Evolutionary conservation across 1,139 yeast species (phyloP), one percentile per base, ranked within the genome.

Genomic region (Magnusiomyces paraingens): DNA sequence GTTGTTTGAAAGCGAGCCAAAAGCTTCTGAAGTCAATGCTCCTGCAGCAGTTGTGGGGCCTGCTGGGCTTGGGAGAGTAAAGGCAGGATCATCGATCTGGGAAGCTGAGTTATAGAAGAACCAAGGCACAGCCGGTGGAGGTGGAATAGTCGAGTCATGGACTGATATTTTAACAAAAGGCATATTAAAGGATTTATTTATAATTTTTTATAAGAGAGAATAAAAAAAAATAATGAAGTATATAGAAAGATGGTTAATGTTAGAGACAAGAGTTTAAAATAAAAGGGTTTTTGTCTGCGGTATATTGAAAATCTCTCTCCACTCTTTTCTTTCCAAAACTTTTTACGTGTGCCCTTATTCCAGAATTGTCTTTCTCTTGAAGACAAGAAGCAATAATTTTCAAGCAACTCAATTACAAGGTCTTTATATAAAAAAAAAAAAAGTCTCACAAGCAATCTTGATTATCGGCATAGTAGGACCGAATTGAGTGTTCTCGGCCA

Each of bases 71-170:
- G 72, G 70, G 50, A 69, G 59, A n/a, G 73, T 68, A 6, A 71
- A 70, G 17, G 61, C 55, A 2, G 73, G 73, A 55, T 71, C 74
- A 56, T 71, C 74, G 43, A 71, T 59, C 35, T 68, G 67, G 21
- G 69, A 62, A 4, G 64, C 64, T 1, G 72, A 64, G 55, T 70
- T 70, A 57, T 71, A 73, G 57, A 71, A 71, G 56, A 59, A 71
- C 74, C 74, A 71, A 15, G 64, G 64, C 5, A 52, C 50, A 8
- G 54, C 47, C 4, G 50, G 47, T 4, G 50, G 49, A 14, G 51
- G 49, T 21, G 41, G 29, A 26, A 26, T 26, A 20, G 49, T 6
- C 42, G 22, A 18, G 20, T 41, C 18, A 20, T 41, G 22, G 14
- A 18, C 21, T 5, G 20, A 17, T 8, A 32, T 8, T 29, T 26